These are phyloP conservation scores for Tillandsia fasciculata DNA, from an alignment of 176 grass and related monocot species.

Conservation along the genomic window DNA sequence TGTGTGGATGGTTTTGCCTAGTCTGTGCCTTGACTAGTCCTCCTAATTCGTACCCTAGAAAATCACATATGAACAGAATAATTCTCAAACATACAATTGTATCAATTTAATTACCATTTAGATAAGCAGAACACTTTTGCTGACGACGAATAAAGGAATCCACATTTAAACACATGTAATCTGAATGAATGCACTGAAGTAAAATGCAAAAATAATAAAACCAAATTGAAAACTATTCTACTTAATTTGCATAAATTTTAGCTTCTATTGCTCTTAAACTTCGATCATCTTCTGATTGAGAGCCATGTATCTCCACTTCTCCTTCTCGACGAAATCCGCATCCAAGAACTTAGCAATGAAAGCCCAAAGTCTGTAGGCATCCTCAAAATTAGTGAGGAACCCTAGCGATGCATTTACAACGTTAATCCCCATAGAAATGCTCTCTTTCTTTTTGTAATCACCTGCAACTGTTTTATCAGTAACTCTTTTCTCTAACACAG, in stretches of 20 bases:
- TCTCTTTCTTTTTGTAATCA: conserved; percentile 20
- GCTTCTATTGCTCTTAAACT: conserved; percentile 19
- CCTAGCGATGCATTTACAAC: conserved; percentile 77
- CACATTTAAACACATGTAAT: neutral
- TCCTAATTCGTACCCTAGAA: too few relatives aligned
- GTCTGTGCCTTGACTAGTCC: too few relatives aligned
- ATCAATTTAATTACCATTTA: neutral
- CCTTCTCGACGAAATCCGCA: conserved; percentile 91
- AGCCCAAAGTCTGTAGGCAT: conserved; percentile 78
- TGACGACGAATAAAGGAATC: neutral
- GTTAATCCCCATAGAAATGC: conserved; percentile 43
- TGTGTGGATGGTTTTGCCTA: too few relatives aligned
- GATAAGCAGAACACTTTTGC: neutral
- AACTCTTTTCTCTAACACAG: conserved; percentile 34
- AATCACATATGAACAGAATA: neutral
- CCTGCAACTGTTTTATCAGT: neutral
- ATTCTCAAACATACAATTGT: neutral
- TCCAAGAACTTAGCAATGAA: conserved; percentile 89
- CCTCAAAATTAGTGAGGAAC: conserved; percentile 81
- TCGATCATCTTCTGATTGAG: conserved; percentile 75
- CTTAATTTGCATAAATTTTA: neutral
- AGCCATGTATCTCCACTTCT: conserved; percentile 86
- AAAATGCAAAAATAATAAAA: neutral
- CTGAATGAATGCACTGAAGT: neutral
- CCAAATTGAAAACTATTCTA: neutral